Base-by-base conservation (phyloP, 805 yeast species). In the Kregervanrija delftensis region DNA sequence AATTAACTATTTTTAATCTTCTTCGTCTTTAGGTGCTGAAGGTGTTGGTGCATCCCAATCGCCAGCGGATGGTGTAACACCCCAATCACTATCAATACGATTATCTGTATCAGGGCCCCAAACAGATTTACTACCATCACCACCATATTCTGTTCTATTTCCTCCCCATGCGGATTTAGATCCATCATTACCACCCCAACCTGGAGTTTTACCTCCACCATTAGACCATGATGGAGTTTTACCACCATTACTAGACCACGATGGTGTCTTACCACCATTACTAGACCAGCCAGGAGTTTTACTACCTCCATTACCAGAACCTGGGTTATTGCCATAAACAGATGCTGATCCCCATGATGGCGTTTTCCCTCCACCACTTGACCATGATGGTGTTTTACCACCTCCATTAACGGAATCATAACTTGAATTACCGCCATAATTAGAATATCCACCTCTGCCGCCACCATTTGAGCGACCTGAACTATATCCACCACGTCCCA, bases 321-420 rank as follows among this genome's bases (percentile, higher is more conserved):
- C 71, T 79, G 80, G 75, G 5, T 78, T 66, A 4, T 82, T 76
- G 9, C 76, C 66, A 52, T 68, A 71, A 40, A 77, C 72, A 13
- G 56, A 61, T 30, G 71, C 71, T 8, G 69, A 59, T 46, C 54
- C 44, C 68, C 70, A 53, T 50, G 62, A 59, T 36, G 63, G 62
- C 11, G 65, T 57, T 41, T 63, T 63, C 45, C 57, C 60, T 5
- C 66, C 46, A 4, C 53, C 49, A 16, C 48, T 41, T 3, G 48
- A 42, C 64, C 66, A 57, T 10, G 59, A 46, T n/a, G 65, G 68
- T 2, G 63, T 57, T 45, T 46, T 53, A 17, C 55, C 55, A 37
- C 57, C 55, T 10, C 40, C 16, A 14, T n/a, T 22, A 11, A 38
- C 45, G 33, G 43, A 46, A 54, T 54, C 30, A 45, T 33, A 9